Base-by-base conservation (phyloP, 2,329 filamentous ascomycete genomes). In the Albifimbria verrucaria region DNA sequence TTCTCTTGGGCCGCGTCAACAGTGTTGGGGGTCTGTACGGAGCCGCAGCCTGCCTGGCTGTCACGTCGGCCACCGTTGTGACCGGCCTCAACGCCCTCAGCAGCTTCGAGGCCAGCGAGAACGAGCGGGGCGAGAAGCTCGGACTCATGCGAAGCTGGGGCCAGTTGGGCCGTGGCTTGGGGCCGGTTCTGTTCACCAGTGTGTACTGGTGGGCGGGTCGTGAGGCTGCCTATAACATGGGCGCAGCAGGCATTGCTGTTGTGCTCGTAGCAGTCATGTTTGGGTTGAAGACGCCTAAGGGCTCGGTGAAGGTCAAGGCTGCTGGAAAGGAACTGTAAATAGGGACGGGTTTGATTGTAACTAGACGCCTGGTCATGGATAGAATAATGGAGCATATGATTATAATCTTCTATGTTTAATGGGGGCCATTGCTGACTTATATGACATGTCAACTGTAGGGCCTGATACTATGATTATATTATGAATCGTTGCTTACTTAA, bases 201-300 rank as follows among this genome's bases (percentile, higher is more conserved):
- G 77, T 99, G 52, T 99, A 99, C 74, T 99, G 94, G 94, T 99
- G 94, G 94, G 92, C 91, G 7, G 94, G 94, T 0, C 79, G 94
- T 46, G 88, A 95, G 66, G 80, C 86, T 11, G 94, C 94, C 2
- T 99, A 97, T 70, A 79, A 77, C 1, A 79, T 91, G 62, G 94
- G 94, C 4, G 89, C 90, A 0, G 78, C 83, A 12, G 92, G 91
- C 5, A 96, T 97, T 76, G 71, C 89, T 5, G 83, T 78, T 1
- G 92, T 97, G 11, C 80, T 82, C 44, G 79, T 78, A 11, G 72
- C 91, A 22, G 90, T 88, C 0, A 88, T 96, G 67, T 79, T 82
- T 20, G 82, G 81, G 1, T 71, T 97, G 57, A 90, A 87, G 72
- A 78, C 85, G 20, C 89, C 89, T 4, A 68, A 58, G 52, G 61